Base-by-base conservation (phyloP, 2,329 filamentous ascomycete genomes). In the Raffaelea ambrosiae region DNA sequence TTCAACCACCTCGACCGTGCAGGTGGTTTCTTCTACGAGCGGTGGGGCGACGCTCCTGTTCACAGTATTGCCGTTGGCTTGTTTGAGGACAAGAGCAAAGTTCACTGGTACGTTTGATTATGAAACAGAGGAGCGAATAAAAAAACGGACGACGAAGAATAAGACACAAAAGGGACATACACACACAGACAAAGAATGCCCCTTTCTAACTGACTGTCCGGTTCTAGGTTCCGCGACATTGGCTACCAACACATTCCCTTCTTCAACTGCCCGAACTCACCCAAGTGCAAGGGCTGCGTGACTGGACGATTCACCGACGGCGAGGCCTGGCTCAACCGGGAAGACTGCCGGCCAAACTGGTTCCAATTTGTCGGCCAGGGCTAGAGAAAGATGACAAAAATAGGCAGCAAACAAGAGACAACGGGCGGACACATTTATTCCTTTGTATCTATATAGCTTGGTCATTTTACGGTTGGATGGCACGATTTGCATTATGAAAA, bases 191-290 rank as follows among this genome's bases (percentile, higher is more conserved):
- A 20, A 11, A 23, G 39, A 23, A 10, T 3, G 21, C 8, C 11
- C 13, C 19, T 18, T 4, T 20, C 39, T 41, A 10, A 19, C 23
- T 11, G 19, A 40, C 14, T n/a, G 1, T 18, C 35, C 14, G 7
- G 26, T 13, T 29, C 42, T 54, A 95, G 90, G 90, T 98, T 98
- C 83, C 90, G 91, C 47, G 93, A 98, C 63, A 97, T 98, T 56
- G 93, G 93, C 49, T 98, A 98, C 69, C 89, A 96, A 60, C 93
- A 98, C 59, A 90, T 97, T 47, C 93, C 93, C 41, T 98, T 95
- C 71, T 95, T 95, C 76, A 98, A 98, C 71, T 98, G 93, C 63
- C 93, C 93, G 53, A 97, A 95, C 68, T 95, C 86, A 46, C 86
- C 88, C 44, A 97, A 97, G 66, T 97, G 91, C 64, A 48, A 42